Base-by-base conservation (phyloP, 306 rosid species). In the Benincasa hispida region DNA sequence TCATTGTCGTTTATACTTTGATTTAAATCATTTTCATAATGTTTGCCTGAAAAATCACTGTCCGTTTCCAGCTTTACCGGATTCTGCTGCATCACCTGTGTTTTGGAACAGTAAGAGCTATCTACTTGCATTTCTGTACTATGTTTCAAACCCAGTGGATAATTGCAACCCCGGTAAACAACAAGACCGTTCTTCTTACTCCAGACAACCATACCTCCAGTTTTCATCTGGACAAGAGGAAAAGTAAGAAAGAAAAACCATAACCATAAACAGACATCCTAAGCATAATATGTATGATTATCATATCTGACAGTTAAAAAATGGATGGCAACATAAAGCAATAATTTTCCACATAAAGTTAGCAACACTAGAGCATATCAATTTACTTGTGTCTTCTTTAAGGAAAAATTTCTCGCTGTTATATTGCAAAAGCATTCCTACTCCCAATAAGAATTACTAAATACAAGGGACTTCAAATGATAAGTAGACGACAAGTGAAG, bases 171-270 rank as follows among this genome's bases (percentile, higher is more conserved):
- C 69, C 98, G 80, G 79, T 84, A 93, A 77, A 93, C 83, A 34
- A 93, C 95, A 75, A 84, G 93, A 72, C 54, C 58, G 55, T 93
- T 85, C 78, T 93, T 88, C 87, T 81, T 89, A 53, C 89, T 81
- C 90, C 91, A 89, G 28, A 91, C 88, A 82, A 91, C 97, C 86
- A 91, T 70, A 74, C 98, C 98, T 62, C 97, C 91, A n/a, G 95
- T 88, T 86, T 89, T 93, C 56, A 58, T 79, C 98, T 93, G 87
- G 67, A 60, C 48, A 79, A 74, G 58, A 39, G 74, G 37, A 70
- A 88, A 78, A 39, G 8, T 69, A 75, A 28, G 62, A 42, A 83
- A 59, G 76, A 22, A 61, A 79, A 76, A 57, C 67, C 35, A 45
- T 19, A 67, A 70, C 75, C 48, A 58, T 19, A 79, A 1, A 69